phyloP scores from a whole-genome alignment of 768 basidiomycete species.

The Chalciporus sphaerocephalus region DNA sequence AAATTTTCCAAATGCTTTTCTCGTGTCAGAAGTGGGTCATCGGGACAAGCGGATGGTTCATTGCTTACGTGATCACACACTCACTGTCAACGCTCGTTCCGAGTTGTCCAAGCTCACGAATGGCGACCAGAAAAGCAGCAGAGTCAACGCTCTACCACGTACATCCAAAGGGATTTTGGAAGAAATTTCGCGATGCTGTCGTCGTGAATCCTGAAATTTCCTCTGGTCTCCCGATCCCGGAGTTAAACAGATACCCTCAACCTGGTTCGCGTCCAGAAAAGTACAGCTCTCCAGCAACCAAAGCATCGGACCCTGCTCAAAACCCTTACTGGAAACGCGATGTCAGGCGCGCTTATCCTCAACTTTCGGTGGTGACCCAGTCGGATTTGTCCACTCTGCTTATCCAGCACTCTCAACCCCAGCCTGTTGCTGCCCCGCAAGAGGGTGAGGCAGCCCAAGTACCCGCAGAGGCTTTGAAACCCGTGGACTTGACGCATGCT shows the following conservation, averaged over 20 bases:
- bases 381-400: conserved; percentile 73
- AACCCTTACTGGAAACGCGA: conserved; percentile 97
- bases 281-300: conserved; percentile 84
- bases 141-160: conserved; percentile 91
- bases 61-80: conserved; percentile 16
- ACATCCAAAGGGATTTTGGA: conserved; percentile 90
- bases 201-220: conserved; percentile 90
- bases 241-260: conserved; percentile 73
- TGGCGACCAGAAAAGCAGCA: conserved; percentile 76
- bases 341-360: conserved; percentile 89
- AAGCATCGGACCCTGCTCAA: conserved; percentile 83
- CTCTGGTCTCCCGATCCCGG: conserved; percentile 76
- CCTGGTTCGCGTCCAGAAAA: conserved; percentile 85
- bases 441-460: conserved; percentile 41
- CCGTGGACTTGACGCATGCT: conserved; percentile 65
- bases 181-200: conserved; percentile 85
- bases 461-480: conserved; percentile 40
- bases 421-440: conserved; percentile 50
- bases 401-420: conserved; percentile 67
- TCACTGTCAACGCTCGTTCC: neutral
- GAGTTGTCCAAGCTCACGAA: conserved; percentile 29
- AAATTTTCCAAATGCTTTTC: too few species aligned
- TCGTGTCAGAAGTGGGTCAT: neutral
- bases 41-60: neutral
- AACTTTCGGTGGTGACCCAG: conserved; percentile 85